phyloP scores from a whole-genome alignment of 208 protist genomes.

The Angomonas ambiguus region DNA sequence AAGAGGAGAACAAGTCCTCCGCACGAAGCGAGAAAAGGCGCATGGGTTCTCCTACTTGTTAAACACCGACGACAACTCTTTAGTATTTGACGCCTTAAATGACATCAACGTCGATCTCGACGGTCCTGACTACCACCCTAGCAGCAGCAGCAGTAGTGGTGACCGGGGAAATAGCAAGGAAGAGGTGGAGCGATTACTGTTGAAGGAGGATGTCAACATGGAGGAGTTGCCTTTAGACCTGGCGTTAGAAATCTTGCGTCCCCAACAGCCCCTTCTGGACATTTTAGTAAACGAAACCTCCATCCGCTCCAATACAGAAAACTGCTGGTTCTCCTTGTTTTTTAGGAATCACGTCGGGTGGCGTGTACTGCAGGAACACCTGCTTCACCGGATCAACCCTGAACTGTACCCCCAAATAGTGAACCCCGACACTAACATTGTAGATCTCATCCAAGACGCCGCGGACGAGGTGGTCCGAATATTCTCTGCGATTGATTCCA shows the following conservation, averaged over 20 bases:
- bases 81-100: neutral
- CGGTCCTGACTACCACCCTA: neutral
- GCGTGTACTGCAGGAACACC: slow-evolving; percentile 82
- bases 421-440: slow-evolving; percentile 29
- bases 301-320: slow-evolving; percentile 56
- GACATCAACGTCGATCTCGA: neutral
- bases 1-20: too few relatives aligned
- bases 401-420: slow-evolving; percentile 38
- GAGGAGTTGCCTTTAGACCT: slow-evolving; percentile 33
- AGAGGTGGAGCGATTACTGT: slow-evolving; percentile 29
- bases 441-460: slow-evolving; percentile 43
- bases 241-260: slow-evolving; percentile 57
- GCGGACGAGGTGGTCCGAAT: slow-evolving; percentile 57
- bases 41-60: neutral
- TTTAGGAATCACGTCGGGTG: slow-evolving; percentile 74
- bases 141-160: neutral
- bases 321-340: slow-evolving; percentile 75
- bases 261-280: slow-evolving; percentile 64
- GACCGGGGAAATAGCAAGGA: too few relatives aligned
- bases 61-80: slow-evolving; percentile 18
- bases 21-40: too few relatives aligned
- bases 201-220: slow-evolving; percentile 15
- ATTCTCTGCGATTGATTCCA: slow-evolving; percentile 33
- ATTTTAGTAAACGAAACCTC: slow-evolving; percentile 76
- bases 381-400: slow-evolving; percentile 56